Conservation (phyloP, 1,284 basidiomycete species). For the Apiotrichum brassicae region DNA sequence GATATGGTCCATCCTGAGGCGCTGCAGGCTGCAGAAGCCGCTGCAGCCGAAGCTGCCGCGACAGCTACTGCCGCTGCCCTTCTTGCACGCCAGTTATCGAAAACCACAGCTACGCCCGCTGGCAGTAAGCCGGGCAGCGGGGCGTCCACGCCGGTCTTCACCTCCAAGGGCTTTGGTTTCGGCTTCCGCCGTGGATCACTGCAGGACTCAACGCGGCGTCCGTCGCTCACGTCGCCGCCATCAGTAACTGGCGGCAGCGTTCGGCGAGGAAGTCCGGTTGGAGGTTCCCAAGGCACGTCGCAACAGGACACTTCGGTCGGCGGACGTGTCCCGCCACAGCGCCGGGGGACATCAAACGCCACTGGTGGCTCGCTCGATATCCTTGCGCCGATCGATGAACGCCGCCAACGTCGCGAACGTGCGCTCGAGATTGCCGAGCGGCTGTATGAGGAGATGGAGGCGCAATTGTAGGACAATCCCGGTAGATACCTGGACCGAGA, state of each 20-base stretch:
- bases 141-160: too few relatives aligned
- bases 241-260: not conserved
- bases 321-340: not conserved
- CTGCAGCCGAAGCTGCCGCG: not conserved
- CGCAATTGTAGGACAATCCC: conserved; percentile 15
- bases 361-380: not conserved
- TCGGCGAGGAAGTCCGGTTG: not conserved
- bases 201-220: too few relatives aligned
- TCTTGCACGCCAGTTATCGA: not conserved
- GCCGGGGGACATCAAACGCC: not conserved
- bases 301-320: not conserved
- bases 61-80: not conserved
- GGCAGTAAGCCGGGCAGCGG: not conserved
- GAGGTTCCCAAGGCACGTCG: not conserved
- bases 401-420: conserved; percentile 5
- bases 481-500: too few relatives aligned
- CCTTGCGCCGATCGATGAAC: conserved; percentile 1
- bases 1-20: conserved; percentile 10
- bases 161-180: too few relatives aligned
- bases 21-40: conserved; percentile 4
- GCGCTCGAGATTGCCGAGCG: conserved; percentile 15
- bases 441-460: conserved; percentile 21
- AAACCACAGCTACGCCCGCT: not conserved
- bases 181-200: too few relatives aligned
- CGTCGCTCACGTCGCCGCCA: too few relatives aligned